phyloP scores from a whole-genome alignment of 2,329 filamentous ascomycete species.

The Dactylellina cionopaga region DNA sequence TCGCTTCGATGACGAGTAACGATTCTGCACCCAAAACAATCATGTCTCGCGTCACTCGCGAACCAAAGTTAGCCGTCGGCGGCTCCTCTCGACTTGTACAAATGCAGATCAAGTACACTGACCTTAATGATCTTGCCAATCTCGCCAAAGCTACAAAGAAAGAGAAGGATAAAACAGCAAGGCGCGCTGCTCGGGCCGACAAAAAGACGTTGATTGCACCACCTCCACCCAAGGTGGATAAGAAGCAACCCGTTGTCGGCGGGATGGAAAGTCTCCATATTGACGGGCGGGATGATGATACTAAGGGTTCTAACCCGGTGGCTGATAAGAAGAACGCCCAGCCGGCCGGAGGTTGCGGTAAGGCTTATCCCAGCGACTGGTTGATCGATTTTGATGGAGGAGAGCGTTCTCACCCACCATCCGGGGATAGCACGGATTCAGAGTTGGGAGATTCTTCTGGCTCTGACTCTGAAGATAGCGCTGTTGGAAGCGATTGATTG shows the following conservation, averaged over 20 bases:
- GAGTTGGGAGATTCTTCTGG: too few species aligned
- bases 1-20: constrained; percentile 86
- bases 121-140: not conserved
- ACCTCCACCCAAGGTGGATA: constrained; percentile 3
- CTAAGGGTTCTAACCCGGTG: not conserved
- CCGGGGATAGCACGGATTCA: too few species aligned
- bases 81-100: constrained; percentile 47
- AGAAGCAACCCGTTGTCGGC: not conserved
- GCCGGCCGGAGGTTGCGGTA: not conserved
- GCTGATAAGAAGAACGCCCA: not conserved
- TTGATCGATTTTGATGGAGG: not conserved
- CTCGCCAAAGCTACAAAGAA: not conserved
- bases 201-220: constrained; percentile 8
- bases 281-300: constrained; percentile 19
- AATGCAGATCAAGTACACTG: constrained; percentile 24
- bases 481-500: not conserved
- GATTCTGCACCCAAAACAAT: constrained; percentile 80
- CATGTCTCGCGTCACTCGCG: constrained; percentile 76
- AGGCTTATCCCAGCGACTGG: not conserved
- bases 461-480: not conserved
- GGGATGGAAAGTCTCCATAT: constrained; percentile 27
- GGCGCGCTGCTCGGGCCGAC: not conserved
- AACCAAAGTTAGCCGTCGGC: constrained; percentile 56
- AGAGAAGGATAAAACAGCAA: constrained; percentile 27
- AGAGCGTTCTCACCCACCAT: not conserved